These are phyloP conservation scores for Cutaneotrichosporon cavernicola DNA, from an alignment of 1,284 basidiomycete genomes.

Conservation along the genomic window DNA sequence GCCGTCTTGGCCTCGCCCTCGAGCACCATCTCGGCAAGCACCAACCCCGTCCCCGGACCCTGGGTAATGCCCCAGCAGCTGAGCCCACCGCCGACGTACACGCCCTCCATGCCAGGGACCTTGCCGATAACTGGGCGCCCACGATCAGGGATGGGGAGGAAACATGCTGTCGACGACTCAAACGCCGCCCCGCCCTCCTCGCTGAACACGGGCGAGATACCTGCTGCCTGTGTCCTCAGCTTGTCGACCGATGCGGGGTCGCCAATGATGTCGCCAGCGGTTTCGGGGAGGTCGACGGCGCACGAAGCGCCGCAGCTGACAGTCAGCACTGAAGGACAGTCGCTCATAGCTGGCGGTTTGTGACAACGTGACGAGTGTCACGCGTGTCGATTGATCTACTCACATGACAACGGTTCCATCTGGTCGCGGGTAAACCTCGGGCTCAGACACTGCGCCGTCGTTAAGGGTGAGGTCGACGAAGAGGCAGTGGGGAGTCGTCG, in stretches of 20 bases:
- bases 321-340: constrained; percentile 9
- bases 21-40: constrained; percentile 58
- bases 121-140: constrained; percentile 58
- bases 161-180: constrained; percentile 58
- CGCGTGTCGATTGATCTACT: constrained; percentile 15
- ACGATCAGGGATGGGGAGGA: constrained; percentile 57
- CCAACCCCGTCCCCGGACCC: constrained; percentile 59
- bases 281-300: constrained; percentile 49
- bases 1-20: constrained; percentile 57
- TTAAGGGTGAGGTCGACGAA: constrained; percentile 60
- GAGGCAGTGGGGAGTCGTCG: constrained; percentile 51
- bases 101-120: constrained; percentile 52
- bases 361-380: neutral
- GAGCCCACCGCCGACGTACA: constrained; percentile 54
- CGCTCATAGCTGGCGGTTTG: neutral
- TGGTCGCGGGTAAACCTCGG: constrained; percentile 56
- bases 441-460: constrained; percentile 52
- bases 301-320: constrained; percentile 50
- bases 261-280: constrained; percentile 51
- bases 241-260: constrained; percentile 50
- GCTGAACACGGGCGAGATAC: constrained; percentile 54
- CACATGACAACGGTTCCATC: constrained; percentile 53
- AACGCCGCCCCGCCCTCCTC: constrained; percentile 44
- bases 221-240: constrained; percentile 54
- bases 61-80: constrained; percentile 46